Evolutionary conservation across 257 asterid species (phyloP).

Genomic region (Marsdenia floribunda): DNA sequence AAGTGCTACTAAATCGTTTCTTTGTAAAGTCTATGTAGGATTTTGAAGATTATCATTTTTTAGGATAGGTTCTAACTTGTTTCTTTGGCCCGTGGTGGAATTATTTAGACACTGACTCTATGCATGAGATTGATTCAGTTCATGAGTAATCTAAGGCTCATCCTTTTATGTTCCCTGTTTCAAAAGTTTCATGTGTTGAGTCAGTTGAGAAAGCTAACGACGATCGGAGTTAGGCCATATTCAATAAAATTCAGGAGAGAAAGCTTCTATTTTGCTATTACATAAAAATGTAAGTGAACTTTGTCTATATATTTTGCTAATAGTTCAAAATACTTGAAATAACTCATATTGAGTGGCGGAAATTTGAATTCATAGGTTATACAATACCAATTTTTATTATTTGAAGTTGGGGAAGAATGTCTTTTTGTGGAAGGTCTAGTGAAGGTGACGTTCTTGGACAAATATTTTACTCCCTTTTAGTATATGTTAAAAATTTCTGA

Average conservation of each 20-base stretch:
- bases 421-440: too few species aligned
- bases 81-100: not conserved
- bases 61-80: too few species aligned
- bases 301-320: conserved; percentile 5
- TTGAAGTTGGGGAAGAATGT: too few species aligned
- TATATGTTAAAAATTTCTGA: too few species aligned
- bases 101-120: not conserved
- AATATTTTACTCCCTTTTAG: too few species aligned
- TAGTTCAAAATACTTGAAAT: conserved; percentile 16
- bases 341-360: conserved; percentile 3
- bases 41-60: too few species aligned
- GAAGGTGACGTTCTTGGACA: too few species aligned
- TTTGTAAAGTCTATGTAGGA: not conserved
- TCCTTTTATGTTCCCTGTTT: conserved; percentile 23
- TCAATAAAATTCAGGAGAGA: conserved; percentile 69
- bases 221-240: conserved; percentile 71
- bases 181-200: conserved; percentile 85
- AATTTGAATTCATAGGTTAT: conserved; percentile 42
- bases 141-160: conserved; percentile 12
- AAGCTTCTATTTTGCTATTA: conserved; percentile 50
- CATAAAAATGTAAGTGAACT: conserved; percentile 64
- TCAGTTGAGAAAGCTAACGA: conserved; percentile 40
- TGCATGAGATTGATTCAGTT: conserved; percentile 15
- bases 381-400: too few species aligned
- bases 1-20: not conserved